Base-by-base conservation (phyloP, 495 filamentous ascomycete genomes). In the Hyaloscypha hepaticicola region DNA sequence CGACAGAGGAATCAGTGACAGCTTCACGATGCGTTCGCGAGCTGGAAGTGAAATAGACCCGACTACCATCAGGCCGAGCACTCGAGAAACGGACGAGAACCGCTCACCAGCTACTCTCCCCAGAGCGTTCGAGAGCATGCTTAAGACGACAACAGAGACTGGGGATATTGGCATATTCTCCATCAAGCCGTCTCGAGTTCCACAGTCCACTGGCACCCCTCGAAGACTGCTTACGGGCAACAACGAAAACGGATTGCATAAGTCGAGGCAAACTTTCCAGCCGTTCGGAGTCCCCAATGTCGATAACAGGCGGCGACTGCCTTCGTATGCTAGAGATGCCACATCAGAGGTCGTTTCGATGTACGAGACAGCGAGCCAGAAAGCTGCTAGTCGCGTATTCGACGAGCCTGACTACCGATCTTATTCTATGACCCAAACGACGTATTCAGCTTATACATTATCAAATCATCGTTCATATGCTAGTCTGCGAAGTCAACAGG, bases 61-160 rank as follows among this genome's bases (percentile, higher is more conserved):
- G 22, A 2, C 49, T 3, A 27, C 31, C 19, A 58, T 67, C 58
- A 50, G 50, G 11, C 7, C 22, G 7, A 50, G 14, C 56, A 11
- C 41, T 29, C 55, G 66, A 26, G 26, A 5, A 2, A 0, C 33
- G 5, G 57, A 58, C 6, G 63, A 66, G 27, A 65, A 63, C 26
- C 45, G 57, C 11, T 25, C 61, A 0, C 58, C 63, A 53, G 7
- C 55, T 0, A 29, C 49, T 21, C 0, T 69, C 7, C 62, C 68
- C 0, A 80, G 77, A n/a, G 79, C 76, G 3, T 67, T 74, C 8
- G 77, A 82, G 65, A 83, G 84, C 71, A 90, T 91, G 87, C 81
- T 91, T 49, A 89, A 82, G 72, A 90, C 83, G 9, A 87, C 81
- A 0, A 90, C 87, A 0, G 88, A 90, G 73, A 83, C 84, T 1